These are phyloP conservation scores for Phaeosphaeriaceae sp. DNA, from an alignment of 2,329 filamentous ascomycete genomes.

Conservation along the genomic window DNA sequence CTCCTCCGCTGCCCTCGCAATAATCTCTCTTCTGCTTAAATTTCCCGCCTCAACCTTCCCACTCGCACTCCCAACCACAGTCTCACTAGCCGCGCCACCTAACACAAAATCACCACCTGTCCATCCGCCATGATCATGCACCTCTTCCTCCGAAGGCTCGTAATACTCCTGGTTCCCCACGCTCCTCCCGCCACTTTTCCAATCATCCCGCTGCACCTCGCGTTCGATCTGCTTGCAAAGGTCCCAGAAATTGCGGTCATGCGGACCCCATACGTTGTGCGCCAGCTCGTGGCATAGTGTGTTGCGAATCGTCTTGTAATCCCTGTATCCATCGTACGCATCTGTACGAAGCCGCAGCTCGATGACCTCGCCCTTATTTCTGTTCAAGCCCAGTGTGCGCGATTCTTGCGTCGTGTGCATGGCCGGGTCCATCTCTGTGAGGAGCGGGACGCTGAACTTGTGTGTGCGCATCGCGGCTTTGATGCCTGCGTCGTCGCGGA, in stretches of 20 bases:
- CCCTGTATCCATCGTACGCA: conserved; percentile 89
- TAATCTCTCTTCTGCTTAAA: conserved; percentile 74
- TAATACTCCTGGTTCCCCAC: conserved; percentile 45
- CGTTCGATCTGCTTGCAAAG: conserved; percentile 85
- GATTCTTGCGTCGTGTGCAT: conserved; percentile 84
- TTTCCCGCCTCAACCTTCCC: conserved; percentile 45
- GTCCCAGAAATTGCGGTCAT: conserved; percentile 90
- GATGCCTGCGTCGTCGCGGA: conserved; percentile 86
- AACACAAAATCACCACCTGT: conserved; percentile 51
- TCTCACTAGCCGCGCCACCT: conserved; percentile 43
- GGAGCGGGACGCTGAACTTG: conserved; percentile 80
- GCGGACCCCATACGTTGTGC: conserved; percentile 85
- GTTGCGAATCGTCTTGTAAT: conserved; percentile 89
- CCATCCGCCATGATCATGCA: conserved; percentile 53
- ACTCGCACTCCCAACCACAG: conserved; percentile 39
- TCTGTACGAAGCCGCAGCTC: conserved; percentile 92
- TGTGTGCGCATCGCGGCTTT: conserved; percentile 82
- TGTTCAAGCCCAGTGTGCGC: conserved; percentile 83
- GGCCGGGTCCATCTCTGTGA: conserved; percentile 95
- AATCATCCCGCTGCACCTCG: conserved; percentile 83
- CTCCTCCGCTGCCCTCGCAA: conserved; percentile 78
- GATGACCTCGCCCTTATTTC: conserved; percentile 87
- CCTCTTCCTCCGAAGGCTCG: conserved; percentile 37
- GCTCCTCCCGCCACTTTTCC: conserved; percentile 69
- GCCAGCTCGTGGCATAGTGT: conserved; percentile 95